Evolutionary conservation across 495 filamentous ascomycete species (phyloP).

Genomic region (Hyaloscypha bicolor): DNA sequence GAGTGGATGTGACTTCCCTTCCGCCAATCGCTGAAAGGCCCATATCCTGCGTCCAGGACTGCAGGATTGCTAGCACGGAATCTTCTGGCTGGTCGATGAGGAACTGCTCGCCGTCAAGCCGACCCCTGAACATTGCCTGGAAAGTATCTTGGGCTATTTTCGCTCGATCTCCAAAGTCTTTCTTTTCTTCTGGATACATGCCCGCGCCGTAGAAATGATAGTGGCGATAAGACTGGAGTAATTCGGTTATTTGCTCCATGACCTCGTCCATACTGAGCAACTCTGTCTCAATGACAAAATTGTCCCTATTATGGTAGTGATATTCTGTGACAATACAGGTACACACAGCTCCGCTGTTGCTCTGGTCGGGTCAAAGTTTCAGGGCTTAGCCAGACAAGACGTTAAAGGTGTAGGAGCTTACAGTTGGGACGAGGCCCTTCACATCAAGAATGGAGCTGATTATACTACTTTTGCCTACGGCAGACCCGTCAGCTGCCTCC

Average conservation of each 20-base stretch:
- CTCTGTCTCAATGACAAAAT: slow-evolving; percentile 39
- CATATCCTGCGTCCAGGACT: slow-evolving; percentile 3
- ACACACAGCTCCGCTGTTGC: slow-evolving; percentile 36
- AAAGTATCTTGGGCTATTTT: slow-evolving; percentile 13
- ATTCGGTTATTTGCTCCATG: slow-evolving; percentile 34
- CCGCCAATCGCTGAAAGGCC: not conserved
- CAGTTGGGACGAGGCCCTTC: slow-evolving; percentile 12
- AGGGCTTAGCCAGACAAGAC: not conserved
- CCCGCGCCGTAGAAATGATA: slow-evolving; percentile 27
- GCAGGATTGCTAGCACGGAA: slow-evolving; percentile 3
- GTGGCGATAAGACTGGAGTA: slow-evolving; percentile 37
- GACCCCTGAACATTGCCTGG: slow-evolving; percentile 12
- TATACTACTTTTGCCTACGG: slow-evolving; percentile 21
- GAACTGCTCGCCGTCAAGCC: slow-evolving; percentile 8
- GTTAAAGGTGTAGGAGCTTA: slow-evolving; percentile 10
- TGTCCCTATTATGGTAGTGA: slow-evolving; percentile 35
- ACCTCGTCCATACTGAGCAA: slow-evolving; percentile 38
- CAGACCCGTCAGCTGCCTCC: not conserved
- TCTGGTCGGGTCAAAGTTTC: not conserved
- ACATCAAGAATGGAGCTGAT: slow-evolving; percentile 21
- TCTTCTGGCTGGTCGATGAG: slow-evolving; percentile 1
- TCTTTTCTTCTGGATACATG: not conserved
- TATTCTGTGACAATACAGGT: slow-evolving; percentile 47
- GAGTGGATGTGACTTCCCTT: not conserved
- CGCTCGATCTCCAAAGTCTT: too few species aligned